Evolutionary conservation across 306 rosid genomes (phyloP).

Genomic region (Glycine soja): DNA sequence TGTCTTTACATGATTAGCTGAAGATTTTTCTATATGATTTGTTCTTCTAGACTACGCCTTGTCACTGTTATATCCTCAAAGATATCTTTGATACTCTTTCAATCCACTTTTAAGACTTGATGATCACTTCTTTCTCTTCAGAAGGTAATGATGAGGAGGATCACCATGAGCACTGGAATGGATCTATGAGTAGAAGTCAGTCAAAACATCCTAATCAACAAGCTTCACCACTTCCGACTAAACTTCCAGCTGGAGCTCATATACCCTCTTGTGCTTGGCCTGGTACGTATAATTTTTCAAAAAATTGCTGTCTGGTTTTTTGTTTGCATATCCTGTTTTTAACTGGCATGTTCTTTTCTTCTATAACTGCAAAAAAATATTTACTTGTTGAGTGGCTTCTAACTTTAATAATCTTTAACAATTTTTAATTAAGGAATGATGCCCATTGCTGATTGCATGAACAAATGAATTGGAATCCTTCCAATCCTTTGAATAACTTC

Average conservation of each 20-base stretch:
- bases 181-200: constrained; percentile 56
- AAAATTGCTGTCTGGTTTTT: constrained; percentile 15
- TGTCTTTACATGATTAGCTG: constrained; percentile 37
- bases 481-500: constrained; percentile 1
- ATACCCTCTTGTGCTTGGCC: constrained; percentile 67
- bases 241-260: constrained; percentile 89
- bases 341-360: not conserved
- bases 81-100: constrained; percentile 20
- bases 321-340: constrained; percentile 17
- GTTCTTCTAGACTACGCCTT: constrained; percentile 32
- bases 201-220: constrained; percentile 52
- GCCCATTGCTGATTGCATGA: constrained; percentile 1
- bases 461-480: not conserved
- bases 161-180: constrained; percentile 61
- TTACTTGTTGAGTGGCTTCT: not conserved
- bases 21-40: constrained; percentile 1
- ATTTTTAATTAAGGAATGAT: not conserved
- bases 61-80: constrained; percentile 38
- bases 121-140: constrained; percentile 43
- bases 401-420: constrained; percentile 16
- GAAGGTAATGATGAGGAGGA: constrained; percentile 56
- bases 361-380: not conserved
- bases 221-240: constrained; percentile 71
- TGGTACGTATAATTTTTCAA: constrained; percentile 56
- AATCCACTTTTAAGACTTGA: constrained; percentile 36